Percentiles rank a stretch among this genome's conserved stretches.
Conservation (phyloP, 2,329 filamentous ascomycete species). For the Hortaea werneckii region DNA sequence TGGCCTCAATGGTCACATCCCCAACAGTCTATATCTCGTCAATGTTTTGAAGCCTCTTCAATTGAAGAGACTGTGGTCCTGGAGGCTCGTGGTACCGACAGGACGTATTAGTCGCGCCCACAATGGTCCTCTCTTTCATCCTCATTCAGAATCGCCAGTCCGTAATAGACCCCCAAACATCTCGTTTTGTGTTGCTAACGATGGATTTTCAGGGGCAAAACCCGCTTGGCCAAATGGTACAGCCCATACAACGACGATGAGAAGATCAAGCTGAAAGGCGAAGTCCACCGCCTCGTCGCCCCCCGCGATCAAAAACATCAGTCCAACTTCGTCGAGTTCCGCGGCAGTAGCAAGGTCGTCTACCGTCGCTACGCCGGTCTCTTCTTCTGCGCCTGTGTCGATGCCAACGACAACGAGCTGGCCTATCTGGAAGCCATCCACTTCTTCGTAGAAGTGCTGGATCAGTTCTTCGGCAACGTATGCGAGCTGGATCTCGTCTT, state of each 20-base stretch:
- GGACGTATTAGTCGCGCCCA: constrained; percentile 5
- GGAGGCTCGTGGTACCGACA: no score
- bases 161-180: constrained; percentile 15
- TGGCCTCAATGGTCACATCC: no score
- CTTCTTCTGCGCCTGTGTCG: constrained; percentile 98
- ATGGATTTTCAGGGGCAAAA: constrained; percentile 67
- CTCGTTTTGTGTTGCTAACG: neutral
- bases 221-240: constrained; percentile 97
- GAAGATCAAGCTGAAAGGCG: constrained; percentile 97
- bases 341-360: constrained; percentile 81
- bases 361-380: constrained; percentile 95
- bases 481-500: constrained; percentile 88
- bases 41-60: no score
- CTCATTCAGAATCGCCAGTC: constrained; percentile 84
- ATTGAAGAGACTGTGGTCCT: no score
- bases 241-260: constrained; percentile 96
- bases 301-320: constrained; percentile 99
- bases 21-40: no score
- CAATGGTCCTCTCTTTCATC: constrained; percentile 70
- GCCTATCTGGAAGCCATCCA: constrained; percentile 96
- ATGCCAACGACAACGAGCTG: constrained; percentile 97
- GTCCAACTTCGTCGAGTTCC: constrained; percentile 96
- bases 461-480: constrained; percentile 98
- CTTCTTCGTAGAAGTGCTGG: constrained; percentile 97
- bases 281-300: constrained; percentile 96